Evolutionary conservation across 2,329 filamentous ascomycete species (phyloP), one percentile per base, ranked within the genome.

Genomic region (Clarireedia paspali): DNA sequence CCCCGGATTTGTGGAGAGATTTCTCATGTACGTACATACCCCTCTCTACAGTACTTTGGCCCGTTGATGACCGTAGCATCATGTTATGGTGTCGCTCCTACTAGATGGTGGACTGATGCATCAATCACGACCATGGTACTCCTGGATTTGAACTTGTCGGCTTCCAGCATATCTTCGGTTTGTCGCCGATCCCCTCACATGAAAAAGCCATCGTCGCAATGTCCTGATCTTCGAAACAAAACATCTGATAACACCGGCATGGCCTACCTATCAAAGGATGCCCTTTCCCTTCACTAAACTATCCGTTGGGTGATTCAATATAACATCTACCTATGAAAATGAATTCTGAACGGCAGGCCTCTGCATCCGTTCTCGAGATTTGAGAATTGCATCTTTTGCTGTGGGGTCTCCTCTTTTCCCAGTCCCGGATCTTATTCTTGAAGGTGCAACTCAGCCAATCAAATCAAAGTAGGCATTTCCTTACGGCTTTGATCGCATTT

Each of bases 361-460:
- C 30, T 30, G 27, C 34, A 47, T 40, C 14, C 5, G 23, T 10
- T 44, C 45, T 55, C 38, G 23, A 10, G 5, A 6, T 36, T 4
- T 27, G 20, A 26, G 15, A 34, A 24, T 20, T 23, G 7, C 40
- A 30, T 17, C 4, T 42, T 5, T 15, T 39, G 23, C 6, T 54
- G 45, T 36, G 46, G 36, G 23, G 51, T 53, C 51, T 34, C 44
- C 51, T 47, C 51, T 47, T 47, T 47, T 23, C 47, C 15, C 7
- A 30, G 39, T 39, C 46, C 51, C 51, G 44, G 17, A 20, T 26
- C 38, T 53, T 48, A 24, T 53, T 53, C 51, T 53, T 53, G 34
- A 20, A n/a, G 15, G 30, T 17, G 51, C 6, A 6, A 39, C 17
- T 14, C 6, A 40, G 24, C 51, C 51, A 53, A 53, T 53, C 34